Percentiles rank a stretch among this genome's conserved stretches.
phyloP scores from a whole-genome alignment of 1,284 basidiomycete genomes.

The Termitomyces sp. region DNA sequence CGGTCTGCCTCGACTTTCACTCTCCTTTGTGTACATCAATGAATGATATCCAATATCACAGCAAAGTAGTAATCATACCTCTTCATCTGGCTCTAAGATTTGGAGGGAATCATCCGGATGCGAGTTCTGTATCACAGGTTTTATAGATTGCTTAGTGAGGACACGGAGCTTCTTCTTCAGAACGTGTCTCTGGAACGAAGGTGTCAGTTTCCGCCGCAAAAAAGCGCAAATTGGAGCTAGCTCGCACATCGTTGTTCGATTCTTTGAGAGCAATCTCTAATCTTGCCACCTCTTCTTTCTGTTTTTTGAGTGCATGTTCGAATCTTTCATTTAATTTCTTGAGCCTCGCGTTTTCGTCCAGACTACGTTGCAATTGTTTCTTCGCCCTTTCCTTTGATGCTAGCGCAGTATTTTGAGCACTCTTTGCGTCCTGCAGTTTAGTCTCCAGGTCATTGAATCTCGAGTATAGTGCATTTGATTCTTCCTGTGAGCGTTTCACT shows the following conservation, averaged over 20 bases:
- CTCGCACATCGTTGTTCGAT: slow-evolving; percentile 7
- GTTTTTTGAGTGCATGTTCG: slow-evolving; percentile 6
- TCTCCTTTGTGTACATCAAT: neutral
- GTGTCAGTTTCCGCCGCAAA: neutral
- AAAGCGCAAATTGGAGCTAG: neutral
- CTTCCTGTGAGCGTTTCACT: neutral
- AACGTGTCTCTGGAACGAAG: slow-evolving; percentile 4
- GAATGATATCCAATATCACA: neutral
- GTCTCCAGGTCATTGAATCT: neutral
- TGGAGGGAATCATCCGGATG: slow-evolving; percentile 13
- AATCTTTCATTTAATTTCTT: slow-evolving; percentile 6
- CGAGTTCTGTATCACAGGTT: neutral
- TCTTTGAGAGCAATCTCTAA: slow-evolving; percentile 7
- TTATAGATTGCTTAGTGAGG: slow-evolving; percentile 9
- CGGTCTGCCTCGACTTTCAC: neutral
- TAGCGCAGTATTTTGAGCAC: neutral
- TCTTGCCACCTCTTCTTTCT: slow-evolving; percentile 11
- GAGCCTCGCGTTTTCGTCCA: slow-evolving; percentile 2
- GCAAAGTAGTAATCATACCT: neutral
- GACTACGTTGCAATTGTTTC: neutral
- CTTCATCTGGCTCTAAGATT: slow-evolving; percentile 3
- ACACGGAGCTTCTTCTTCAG: slow-evolving; percentile 15
- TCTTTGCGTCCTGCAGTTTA: neutral
- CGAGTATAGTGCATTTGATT: neutral
- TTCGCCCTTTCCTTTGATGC: neutral